Percentiles rank a stretch among this genome's conserved stretches.
Conservation (phyloP, 164 flowering plant species). For the Cinnamomum micranthum region DNA sequence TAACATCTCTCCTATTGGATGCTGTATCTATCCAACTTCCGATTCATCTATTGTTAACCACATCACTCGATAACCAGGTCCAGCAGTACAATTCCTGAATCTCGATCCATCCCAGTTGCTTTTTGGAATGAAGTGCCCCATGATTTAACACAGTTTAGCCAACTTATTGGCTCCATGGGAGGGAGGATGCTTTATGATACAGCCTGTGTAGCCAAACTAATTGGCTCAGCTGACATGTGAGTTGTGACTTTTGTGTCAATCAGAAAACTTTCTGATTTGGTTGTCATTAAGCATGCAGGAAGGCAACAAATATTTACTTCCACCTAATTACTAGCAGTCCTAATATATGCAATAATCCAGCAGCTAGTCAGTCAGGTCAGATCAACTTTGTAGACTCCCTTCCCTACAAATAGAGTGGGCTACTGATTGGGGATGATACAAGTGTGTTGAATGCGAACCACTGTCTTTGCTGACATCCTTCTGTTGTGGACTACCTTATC, state of each 20-base stretch:
- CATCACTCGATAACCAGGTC: too few relatives aligned
- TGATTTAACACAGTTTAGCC: too few relatives aligned
- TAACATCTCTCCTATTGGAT: too few relatives aligned
- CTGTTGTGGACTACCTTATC: background rate
- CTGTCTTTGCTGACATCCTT: background rate
- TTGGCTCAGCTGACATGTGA: background rate
- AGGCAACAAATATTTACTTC: background rate
- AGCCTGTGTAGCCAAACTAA: background rate
- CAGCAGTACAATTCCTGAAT: too few relatives aligned
- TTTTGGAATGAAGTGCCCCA: too few relatives aligned
- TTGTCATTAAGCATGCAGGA: background rate
- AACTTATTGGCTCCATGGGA: too few relatives aligned
- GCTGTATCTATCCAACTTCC: too few relatives aligned
- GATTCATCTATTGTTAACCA: too few relatives aligned
- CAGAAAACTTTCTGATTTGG: background rate
- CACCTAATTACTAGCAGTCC: background rate
- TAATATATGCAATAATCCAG: background rate
- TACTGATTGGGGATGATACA: background rate
- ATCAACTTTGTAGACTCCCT: background rate
- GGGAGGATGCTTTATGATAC: background rate
- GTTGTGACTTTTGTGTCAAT: background rate
- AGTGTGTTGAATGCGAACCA: background rate
- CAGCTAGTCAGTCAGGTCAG: background rate
- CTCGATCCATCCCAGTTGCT: too few relatives aligned
- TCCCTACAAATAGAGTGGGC: background rate